phyloP scores from a whole-genome alignment of 164 flowering plant species.

The Stephania cephalantha region DNA sequence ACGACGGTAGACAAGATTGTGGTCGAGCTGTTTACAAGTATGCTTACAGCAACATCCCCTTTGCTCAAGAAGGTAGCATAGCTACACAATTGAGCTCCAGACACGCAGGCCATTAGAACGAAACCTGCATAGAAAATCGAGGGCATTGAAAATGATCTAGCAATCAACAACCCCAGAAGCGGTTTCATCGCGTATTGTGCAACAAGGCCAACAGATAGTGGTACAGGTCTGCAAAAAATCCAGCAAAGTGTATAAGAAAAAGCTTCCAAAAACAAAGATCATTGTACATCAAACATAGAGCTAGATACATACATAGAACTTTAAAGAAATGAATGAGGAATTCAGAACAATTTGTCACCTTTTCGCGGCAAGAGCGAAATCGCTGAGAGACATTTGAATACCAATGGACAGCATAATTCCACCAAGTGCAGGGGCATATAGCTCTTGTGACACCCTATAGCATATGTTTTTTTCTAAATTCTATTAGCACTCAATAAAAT shows the following conservation, averaged over 20 bases:
- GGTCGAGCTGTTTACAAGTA: conserved; percentile 76
- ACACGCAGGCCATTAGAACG: conserved; percentile 78
- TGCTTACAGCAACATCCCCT: conserved; percentile 94
- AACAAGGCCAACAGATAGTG: conserved; percentile 72
- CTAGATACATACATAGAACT: neutral
- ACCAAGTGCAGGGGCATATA: conserved; percentile 98
- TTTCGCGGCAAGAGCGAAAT: conserved; percentile 81
- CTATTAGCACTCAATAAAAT: neutral
- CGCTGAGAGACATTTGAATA: conserved; percentile 69
- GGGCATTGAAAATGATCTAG: conserved; percentile 63
- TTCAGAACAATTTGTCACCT: conserved; percentile 34
- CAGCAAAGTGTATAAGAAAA: neutral
- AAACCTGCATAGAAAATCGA: conserved; percentile 83
- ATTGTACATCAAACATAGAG: neutral
- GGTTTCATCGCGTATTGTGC: conserved; percentile 88
- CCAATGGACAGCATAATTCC: conserved; percentile 98
- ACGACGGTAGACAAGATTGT: conserved; percentile 74
- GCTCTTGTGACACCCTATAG: conserved; percentile 82
- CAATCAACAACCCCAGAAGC: conserved; percentile 62
- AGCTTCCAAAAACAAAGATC: neutral
- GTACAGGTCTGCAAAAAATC: conserved; percentile 71
- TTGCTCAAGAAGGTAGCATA: conserved; percentile 89
- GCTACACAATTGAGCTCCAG: conserved; percentile 92
- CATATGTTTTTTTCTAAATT: neutral
- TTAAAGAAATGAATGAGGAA: neutral